Base-by-base conservation (phyloP, 2,329 filamentous ascomycete species). In the Acarospora socialis region DNA sequence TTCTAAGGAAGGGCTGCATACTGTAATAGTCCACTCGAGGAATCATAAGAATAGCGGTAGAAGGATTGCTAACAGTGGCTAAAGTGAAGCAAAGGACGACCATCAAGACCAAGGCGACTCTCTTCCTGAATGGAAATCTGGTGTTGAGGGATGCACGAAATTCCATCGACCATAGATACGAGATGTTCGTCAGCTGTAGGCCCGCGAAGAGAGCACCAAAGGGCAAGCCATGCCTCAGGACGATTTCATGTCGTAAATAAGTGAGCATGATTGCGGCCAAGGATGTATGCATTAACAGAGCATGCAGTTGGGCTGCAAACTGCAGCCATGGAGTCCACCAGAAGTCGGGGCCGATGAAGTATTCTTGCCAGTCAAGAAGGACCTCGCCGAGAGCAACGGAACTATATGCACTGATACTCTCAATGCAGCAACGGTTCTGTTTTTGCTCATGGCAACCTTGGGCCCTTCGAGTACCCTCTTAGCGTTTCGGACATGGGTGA, bases 81-180 rank as follows among this genome's bases (percentile, higher is more conserved):
- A n/a, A n/a, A n/a, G n/a, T n/a, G n/a, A n/a, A n/a, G n/a, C n/a
- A n/a, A n/a, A n/a, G n/a, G n/a, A n/a, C n/a, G n/a, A n/a, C n/a
- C n/a, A n/a, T n/a, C n/a, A n/a, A n/a, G n/a, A n/a, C n/a, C n/a
- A n/a, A n/a, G n/a, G n/a, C n/a, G n/a, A n/a, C n/a, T n/a, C n/a
- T n/a, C n/a, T n/a, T n/a, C n/a, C n/a, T n/a, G n/a, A n/a, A n/a
- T n/a, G n/a, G n/a, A n/a, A n/a, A n/a, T n/a, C n/a, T n/a, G n/a
- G n/a, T n/a, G 7, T 4, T 24, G n/a, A 4, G 14, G n/a, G 22
- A 24, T n/a, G n/a, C 22, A n/a, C 22, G 14, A 13, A 24, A 24
- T 13, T 24, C 22, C 22, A 24, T 24, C n/a, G 22, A 24, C 22
- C 22, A 24, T n/a, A 24, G 22, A 7, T 24, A 24, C n/a, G n/a